phyloP scores from a whole-genome alignment of 2,329 filamentous ascomycete genomes.

The Diaporthe amygdali region DNA sequence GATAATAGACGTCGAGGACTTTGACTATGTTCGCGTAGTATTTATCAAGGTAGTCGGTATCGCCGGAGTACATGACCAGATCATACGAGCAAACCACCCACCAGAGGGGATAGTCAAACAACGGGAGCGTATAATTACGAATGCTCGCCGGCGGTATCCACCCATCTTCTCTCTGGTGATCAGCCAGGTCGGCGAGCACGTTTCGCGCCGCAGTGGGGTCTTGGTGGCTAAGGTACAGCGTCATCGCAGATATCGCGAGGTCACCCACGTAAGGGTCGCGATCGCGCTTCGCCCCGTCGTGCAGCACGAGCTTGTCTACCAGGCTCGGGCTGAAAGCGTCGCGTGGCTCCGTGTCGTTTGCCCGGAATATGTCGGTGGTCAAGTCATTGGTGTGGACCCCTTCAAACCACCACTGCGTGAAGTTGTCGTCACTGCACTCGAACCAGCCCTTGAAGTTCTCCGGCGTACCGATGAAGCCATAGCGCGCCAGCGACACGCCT shows the following conservation, averaged over 20 bases:
- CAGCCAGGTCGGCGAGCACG: conserved; percentile 53
- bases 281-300: conserved; percentile 57
- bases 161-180: conserved; percentile 54
- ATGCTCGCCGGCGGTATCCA: conserved; percentile 62
- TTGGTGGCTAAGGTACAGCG: conserved; percentile 53
- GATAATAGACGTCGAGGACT: conserved; percentile 52
- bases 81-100: conserved; percentile 57
- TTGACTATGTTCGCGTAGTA: conserved; percentile 48
- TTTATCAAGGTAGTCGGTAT: conserved; percentile 43
- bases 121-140: conserved; percentile 49
- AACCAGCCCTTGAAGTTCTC: conserved; percentile 57
- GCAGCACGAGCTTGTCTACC: conserved; percentile 50
- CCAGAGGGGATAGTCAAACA: conserved; percentile 60
- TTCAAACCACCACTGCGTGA: conserved; percentile 60
- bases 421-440: conserved; percentile 53
- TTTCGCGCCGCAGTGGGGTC: conserved; percentile 46
- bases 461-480: conserved; percentile 51
- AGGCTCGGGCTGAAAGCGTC: conserved; percentile 48
- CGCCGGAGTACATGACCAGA: conserved; percentile 54
- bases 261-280: conserved; percentile 60
- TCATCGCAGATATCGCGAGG: conserved; percentile 53
- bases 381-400: conserved; percentile 58
- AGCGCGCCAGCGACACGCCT: conserved; percentile 47
- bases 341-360: conserved; percentile 55
- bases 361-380: conserved; percentile 49